A percentile compares a stretch with the other conserved stretches of the same genome.
Conservation (phyloP, 2,329 filamentous ascomycete genomes). For the Beauveria asiatica region DNA sequence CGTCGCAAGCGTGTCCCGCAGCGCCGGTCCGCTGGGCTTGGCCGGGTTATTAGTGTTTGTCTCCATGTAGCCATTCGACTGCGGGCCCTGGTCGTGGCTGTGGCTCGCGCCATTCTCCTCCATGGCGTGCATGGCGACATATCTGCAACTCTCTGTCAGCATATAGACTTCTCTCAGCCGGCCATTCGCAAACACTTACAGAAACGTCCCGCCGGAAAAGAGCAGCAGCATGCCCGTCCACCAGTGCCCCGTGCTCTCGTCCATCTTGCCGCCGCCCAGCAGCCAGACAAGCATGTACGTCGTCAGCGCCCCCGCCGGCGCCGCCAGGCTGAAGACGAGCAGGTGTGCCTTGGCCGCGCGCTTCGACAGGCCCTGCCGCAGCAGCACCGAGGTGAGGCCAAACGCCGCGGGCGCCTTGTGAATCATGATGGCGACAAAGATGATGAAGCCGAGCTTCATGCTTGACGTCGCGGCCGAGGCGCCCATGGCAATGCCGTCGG, state of each 20-base stretch:
- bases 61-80: constrained; percentile 48
- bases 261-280: constrained; percentile 52
- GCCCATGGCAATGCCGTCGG: constrained; percentile 91
- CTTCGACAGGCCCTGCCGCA: constrained; percentile 88
- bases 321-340: constrained; percentile 83
- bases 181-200: constrained; percentile 49
- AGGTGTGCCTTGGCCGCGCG: constrained; percentile 76
- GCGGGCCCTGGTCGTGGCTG: constrained; percentile 41
- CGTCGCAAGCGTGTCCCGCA: constrained; percentile 62
- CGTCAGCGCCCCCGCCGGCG: constrained; percentile 72
- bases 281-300: constrained; percentile 77
- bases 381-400: constrained; percentile 78
- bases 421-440: constrained; percentile 94
- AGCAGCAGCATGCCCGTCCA: constrained; percentile 87
- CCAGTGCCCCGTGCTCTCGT: constrained; percentile 62
- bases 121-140: constrained; percentile 98
- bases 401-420: constrained; percentile 97
- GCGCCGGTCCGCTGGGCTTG: constrained; percentile 47
- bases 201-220: constrained; percentile 93
- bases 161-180: background rate
- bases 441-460: constrained; percentile 73
- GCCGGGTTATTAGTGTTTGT: constrained; percentile 34
- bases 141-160: constrained; percentile 41
- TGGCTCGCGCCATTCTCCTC: constrained; percentile 58
- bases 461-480: constrained; percentile 72